Conservation (phyloP, 345 rosid species). For the Euphorbia peplus region DNA sequence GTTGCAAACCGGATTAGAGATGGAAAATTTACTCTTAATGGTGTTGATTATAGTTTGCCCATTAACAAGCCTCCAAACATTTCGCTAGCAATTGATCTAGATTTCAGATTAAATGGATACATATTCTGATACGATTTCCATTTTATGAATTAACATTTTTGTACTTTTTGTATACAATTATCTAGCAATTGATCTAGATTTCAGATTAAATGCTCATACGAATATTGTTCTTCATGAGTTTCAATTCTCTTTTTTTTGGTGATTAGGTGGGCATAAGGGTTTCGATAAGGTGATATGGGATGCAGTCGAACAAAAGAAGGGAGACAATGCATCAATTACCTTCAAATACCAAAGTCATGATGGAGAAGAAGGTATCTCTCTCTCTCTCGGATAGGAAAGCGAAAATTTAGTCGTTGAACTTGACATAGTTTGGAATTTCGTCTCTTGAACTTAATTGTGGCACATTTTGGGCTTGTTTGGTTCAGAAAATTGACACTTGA, state of each 20-base stretch:
- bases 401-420: background rate
- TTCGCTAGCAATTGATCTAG: too few relatives aligned
- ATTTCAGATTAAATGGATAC: too few relatives aligned
- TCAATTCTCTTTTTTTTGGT: conserved; percentile 8
- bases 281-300: conserved; percentile 85
- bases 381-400: background rate
- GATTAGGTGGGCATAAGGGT: conserved; percentile 79
- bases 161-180: background rate
- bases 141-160: background rate
- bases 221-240: background rate
- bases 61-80: conserved; percentile 87
- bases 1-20: conserved; percentile 85
- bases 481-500: too few relatives aligned
- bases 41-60: conserved; percentile 63
- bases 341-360: conserved; percentile 65
- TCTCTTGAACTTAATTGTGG: too few relatives aligned
- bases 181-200: background rate
- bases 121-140: background rate
- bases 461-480: too few relatives aligned
- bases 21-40: conserved; percentile 77
- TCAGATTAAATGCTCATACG: background rate
- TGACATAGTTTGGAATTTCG: background rate
- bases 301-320: conserved; percentile 56
- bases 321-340: conserved; percentile 62
- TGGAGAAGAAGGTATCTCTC: conserved; percentile 77